phyloP scores from a whole-genome alignment of 139 green algal genomes.

The Asterochloris sp. region DNA sequence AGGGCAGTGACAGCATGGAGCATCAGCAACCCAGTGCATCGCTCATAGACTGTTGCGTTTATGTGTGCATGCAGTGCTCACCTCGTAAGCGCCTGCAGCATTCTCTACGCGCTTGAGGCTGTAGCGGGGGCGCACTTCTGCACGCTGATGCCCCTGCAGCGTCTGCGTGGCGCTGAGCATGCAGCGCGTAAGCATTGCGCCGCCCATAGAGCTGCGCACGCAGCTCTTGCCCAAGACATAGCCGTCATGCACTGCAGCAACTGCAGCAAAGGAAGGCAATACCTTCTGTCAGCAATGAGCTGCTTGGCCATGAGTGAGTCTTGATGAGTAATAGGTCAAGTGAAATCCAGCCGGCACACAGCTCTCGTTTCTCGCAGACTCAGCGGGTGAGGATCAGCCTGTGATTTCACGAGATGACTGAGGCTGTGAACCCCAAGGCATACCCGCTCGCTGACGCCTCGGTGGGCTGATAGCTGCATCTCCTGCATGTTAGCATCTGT shows the following conservation, averaged over 20 bases:
- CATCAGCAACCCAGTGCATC: too few relatives aligned
- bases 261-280: slow-evolving; percentile 37
- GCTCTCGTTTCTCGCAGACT: too few relatives aligned
- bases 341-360: too few relatives aligned
- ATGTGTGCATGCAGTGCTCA: slow-evolving; percentile 18
- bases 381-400: slow-evolving; percentile 20
- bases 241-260: slow-evolving; percentile 90
- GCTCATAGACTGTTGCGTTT: too few relatives aligned
- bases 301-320: neutral
- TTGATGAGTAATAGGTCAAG: too few relatives aligned
- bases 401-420: slow-evolving; percentile 51
- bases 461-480: slow-evolving; percentile 22
- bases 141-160: slow-evolving; percentile 31
- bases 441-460: slow-evolving; percentile 91
- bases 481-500: neutral
- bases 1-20: too few relatives aligned
- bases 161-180: slow-evolving; percentile 48
- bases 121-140: slow-evolving; percentile 64
- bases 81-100: slow-evolving; percentile 58
- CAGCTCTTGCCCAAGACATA: slow-evolving; percentile 87
- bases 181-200: slow-evolving; percentile 62
- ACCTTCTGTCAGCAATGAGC: neutral
- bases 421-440: slow-evolving; percentile 98
- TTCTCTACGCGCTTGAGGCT: slow-evolving; percentile 69
- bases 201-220: slow-evolving; percentile 61